These are phyloP conservation scores for Lipomyces orientalis DNA, from an alignment of 805 yeast species.

Conservation along the genomic window DNA sequence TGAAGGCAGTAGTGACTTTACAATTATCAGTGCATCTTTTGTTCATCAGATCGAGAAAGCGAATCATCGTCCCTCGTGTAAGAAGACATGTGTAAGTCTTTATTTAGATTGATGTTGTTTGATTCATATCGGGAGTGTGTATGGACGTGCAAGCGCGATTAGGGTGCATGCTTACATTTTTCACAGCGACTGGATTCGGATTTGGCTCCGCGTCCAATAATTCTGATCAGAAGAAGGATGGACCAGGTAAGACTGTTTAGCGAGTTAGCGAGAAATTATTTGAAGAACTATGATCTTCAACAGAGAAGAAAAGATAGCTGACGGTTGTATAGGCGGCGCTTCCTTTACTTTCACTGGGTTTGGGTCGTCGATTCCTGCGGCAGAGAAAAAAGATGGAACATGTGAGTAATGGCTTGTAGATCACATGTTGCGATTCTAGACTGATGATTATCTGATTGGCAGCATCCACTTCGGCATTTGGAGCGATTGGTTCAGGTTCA, in stretches of 20 bases:
- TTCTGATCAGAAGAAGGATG: conserved; percentile 21
- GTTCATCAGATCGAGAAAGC: background rate
- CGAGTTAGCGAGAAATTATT: background rate
- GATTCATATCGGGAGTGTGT: background rate
- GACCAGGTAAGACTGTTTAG: conserved; percentile 9
- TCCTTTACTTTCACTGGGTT: background rate
- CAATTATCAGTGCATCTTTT: background rate
- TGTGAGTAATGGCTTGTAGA: background rate
- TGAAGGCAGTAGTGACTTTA: too few species aligned
- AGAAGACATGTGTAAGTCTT: background rate
- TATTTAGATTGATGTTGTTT: background rate
- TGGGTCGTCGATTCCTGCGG: background rate
- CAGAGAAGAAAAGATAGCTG: background rate
- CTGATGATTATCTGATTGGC: background rate
- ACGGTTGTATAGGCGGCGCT: background rate
- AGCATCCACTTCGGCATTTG: conserved; percentile 1
- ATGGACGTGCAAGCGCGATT: background rate
- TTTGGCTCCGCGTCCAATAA: conserved; percentile 6
- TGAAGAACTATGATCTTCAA: background rate
- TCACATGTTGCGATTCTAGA: background rate
- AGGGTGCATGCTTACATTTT: background rate
- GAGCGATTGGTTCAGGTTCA: background rate
- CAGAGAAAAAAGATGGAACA: conserved; percentile 2
- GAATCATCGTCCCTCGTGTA: background rate
- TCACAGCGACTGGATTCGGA: background rate